A percentile compares a stretch with the other conserved stretches of the same genome.
Evolutionary conservation across 2,329 filamentous ascomycete species (phyloP).

Genomic region (Massarina eburnea): DNA sequence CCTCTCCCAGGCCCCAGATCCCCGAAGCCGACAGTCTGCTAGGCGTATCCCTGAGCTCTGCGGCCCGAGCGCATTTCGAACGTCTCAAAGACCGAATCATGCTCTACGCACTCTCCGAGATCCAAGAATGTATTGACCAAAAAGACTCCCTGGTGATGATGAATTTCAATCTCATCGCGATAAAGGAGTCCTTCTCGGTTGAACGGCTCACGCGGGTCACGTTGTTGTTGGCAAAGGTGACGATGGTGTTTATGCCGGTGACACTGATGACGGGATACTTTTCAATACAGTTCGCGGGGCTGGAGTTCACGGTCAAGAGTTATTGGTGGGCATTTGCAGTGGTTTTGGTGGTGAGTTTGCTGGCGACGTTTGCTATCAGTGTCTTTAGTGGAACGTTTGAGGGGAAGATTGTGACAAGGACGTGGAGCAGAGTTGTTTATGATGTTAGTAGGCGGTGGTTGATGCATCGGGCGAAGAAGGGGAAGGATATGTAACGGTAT

Average conservation of each 20-base stretch:
- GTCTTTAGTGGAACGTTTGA: conserved; percentile 60
- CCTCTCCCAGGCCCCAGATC: conserved; percentile 20
- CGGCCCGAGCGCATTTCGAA: conserved; percentile 61
- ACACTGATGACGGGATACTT: conserved; percentile 76
- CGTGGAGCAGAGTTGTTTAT: conserved; percentile 37
- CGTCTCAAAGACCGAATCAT: conserved; percentile 61
- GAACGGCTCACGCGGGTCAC: conserved; percentile 72
- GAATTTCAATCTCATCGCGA: conserved; percentile 74
- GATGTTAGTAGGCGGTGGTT: conserved; percentile 31
- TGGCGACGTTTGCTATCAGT: conserved; percentile 61
- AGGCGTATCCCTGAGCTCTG: conserved; percentile 49
- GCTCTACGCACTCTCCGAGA: conserved; percentile 63
- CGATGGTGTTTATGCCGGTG: conserved; percentile 74
- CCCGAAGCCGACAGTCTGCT: conserved; percentile 44
- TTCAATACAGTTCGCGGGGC: conserved; percentile 63
- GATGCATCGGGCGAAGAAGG: conserved; percentile 20
- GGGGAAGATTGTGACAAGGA: conserved; percentile 54
- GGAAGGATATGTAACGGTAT: too few species aligned
- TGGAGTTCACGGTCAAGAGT: conserved; percentile 61
- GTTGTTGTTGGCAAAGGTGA: conserved; percentile 72
- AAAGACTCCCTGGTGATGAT: conserved; percentile 71
- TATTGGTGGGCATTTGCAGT: conserved; percentile 72
- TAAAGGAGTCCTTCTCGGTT: conserved; percentile 73
- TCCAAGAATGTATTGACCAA: conserved; percentile 66
- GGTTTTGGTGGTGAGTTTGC: conserved; percentile 61